A percentile compares a stretch with the other conserved stretches of the same genome.
These are phyloP conservation scores for Phycomyces nitens DNA, from an alignment of 192 early-diverging fungal species.

Conservation along the genomic window DNA sequence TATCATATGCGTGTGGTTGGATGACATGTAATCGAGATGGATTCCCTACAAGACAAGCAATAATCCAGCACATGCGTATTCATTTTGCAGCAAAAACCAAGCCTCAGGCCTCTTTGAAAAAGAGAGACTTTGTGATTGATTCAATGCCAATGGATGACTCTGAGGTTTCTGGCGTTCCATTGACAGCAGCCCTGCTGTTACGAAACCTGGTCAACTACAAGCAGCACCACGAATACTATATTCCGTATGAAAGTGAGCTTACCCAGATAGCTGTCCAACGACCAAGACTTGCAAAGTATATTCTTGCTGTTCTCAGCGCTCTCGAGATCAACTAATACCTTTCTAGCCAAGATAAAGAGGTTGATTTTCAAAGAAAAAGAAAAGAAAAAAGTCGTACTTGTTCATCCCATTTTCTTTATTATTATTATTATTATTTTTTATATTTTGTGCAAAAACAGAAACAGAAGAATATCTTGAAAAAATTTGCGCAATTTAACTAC, in stretches of 20 bases:
- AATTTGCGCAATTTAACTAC: no score
- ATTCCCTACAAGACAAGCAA: constrained; percentile 27
- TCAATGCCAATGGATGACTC: constrained; percentile 35
- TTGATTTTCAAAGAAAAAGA: no score
- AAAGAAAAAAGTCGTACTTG: no score
- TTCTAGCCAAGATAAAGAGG: no score
- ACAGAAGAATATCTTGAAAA: no score
- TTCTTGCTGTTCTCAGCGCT: constrained; percentile 41
- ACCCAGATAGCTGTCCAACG: constrained; percentile 44
- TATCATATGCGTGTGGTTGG: constrained; percentile 48
- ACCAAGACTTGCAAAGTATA: constrained; percentile 46
- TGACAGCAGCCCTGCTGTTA: constrained; percentile 54
- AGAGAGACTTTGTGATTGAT: constrained; percentile 18
- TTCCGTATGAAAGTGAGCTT: constrained; percentile 51
- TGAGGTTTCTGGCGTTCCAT: constrained; percentile 50
- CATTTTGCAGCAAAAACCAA: constrained; percentile 47
- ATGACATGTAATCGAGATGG: constrained; percentile 41
- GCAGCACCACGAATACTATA: constrained; percentile 41
- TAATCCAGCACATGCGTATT: constrained; percentile 47
- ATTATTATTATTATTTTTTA: no score
- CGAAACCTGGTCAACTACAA: constrained; percentile 47
- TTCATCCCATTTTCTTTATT: background rate
- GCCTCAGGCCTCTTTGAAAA: constrained; percentile 15
- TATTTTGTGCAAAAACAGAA: no score
- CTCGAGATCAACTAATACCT: constrained; percentile 31